Percentiles rank a stretch among this genome's conserved stretches.
phyloP scores from a whole-genome alignment of 495 filamentous ascomycete species.

The Pyrenopolyporus hunteri region DNA sequence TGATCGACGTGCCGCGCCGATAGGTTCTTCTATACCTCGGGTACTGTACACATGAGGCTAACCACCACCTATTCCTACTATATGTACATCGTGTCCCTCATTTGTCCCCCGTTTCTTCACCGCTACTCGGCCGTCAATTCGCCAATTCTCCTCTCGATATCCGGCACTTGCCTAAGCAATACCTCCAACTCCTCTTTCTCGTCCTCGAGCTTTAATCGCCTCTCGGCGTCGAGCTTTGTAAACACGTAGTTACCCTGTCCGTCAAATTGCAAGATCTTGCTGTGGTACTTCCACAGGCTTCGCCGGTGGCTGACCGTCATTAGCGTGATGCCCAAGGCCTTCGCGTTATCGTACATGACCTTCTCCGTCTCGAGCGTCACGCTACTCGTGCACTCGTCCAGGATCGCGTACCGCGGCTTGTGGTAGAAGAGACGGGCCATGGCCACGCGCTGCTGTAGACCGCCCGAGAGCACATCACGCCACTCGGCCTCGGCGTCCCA shows the following conservation, averaged over 20 bases:
- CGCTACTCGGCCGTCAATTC: slow-evolving; percentile 65
- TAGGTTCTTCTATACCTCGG: background rate
- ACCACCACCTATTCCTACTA: background rate
- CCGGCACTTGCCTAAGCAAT: slow-evolving; percentile 80
- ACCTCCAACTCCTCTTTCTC: slow-evolving; percentile 95
- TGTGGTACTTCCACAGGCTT: slow-evolving; percentile 96
- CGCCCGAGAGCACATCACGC: slow-evolving; percentile 87
- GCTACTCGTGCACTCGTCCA: slow-evolving; percentile 94
- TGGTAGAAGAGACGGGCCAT: slow-evolving; percentile 99
- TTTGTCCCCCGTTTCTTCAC: background rate
- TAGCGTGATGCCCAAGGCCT: slow-evolving; percentile 85
- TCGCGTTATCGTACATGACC: slow-evolving; percentile 96
- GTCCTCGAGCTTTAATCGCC: slow-evolving; percentile 84
- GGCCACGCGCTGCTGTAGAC: slow-evolving; percentile 94
- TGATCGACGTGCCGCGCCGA: slow-evolving; percentile 2
- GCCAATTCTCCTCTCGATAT: slow-evolving; percentile 81
- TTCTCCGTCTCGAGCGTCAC: slow-evolving; percentile 94
- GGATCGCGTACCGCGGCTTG: slow-evolving; percentile 85
- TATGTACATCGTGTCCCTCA: background rate
- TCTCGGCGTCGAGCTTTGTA: slow-evolving; percentile 88
- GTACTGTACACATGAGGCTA: slow-evolving; percentile 3
- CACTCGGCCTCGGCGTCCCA: slow-evolving; percentile 98
- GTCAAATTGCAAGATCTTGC: slow-evolving; percentile 92
- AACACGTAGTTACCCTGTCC: slow-evolving; percentile 92
- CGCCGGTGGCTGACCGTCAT: slow-evolving; percentile 94